phyloP scores from a whole-genome alignment of 768 basidiomycete species.

The Xanthoconium purpureum region DNA sequence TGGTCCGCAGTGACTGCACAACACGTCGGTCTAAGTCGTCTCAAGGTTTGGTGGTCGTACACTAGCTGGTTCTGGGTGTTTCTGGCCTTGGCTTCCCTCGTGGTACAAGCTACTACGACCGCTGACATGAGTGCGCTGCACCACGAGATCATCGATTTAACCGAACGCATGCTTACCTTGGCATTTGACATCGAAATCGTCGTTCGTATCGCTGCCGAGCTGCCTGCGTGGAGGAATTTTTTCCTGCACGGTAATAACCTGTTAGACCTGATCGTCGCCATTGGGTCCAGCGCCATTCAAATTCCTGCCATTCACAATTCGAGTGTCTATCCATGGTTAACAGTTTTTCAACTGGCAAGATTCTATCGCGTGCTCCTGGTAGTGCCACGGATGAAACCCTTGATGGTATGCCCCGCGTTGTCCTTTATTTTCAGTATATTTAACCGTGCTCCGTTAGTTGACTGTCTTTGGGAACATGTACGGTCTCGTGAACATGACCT shows the following conservation, averaged over 20 bases:
- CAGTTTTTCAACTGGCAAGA: constrained; percentile 77
- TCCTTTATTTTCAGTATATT: constrained; percentile 4
- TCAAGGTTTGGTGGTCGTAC: constrained; percentile 55
- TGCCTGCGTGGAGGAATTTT: constrained; percentile 84
- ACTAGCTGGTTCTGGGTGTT: constrained; percentile 74
- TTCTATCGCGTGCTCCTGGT: constrained; percentile 92
- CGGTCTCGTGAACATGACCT: constrained; percentile 85
- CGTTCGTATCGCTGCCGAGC: constrained; percentile 61
- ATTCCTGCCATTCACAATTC: constrained; percentile 72
- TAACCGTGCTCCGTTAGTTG: constrained; percentile 42
- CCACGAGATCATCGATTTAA: constrained; percentile 48
- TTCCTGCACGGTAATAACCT: constrained; percentile 59
- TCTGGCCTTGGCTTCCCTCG: constrained; percentile 67
- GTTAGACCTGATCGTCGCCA: constrained; percentile 73
- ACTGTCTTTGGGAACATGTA: constrained; percentile 91
- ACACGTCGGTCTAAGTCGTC: constrained; percentile 43
- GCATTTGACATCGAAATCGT: constrained; percentile 89
- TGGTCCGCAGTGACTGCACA: constrained; percentile 51
- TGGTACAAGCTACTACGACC: constrained; percentile 66
- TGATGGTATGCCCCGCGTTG: constrained; percentile 53
- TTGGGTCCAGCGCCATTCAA: constrained; percentile 77
- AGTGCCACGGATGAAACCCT: constrained; percentile 84
- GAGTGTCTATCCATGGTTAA: constrained; percentile 81
- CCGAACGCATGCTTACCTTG: constrained; percentile 75
- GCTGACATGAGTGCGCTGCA: constrained; percentile 49